Percentiles rank a stretch among this genome's conserved stretches.
phyloP scores from a whole-genome alignment of 305 asterid genomes.

The Fraxinus floribunda region DNA sequence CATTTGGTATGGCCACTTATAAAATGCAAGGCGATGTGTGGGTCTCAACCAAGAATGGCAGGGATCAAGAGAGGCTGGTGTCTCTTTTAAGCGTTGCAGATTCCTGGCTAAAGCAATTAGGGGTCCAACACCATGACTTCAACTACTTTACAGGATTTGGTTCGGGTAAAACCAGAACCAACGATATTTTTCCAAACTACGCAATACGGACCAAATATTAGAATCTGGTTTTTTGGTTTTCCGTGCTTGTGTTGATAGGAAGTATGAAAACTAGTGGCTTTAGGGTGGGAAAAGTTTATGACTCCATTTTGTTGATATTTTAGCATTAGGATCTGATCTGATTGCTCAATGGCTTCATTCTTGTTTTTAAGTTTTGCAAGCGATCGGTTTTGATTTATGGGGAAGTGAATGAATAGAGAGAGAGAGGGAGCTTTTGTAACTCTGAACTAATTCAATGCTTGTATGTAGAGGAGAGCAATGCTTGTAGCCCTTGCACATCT shows the following conservation, averaged over 20 bases:
- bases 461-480: neutral
- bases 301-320: neutral
- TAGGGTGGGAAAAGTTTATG: constrained; percentile 20
- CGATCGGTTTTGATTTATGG: neutral
- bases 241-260: constrained; percentile 4
- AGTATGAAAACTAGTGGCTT: constrained; percentile 8
- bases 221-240: constrained; percentile 1
- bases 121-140: constrained; percentile 95
- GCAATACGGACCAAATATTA: constrained; percentile 6
- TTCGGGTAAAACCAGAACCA: constrained; percentile 22
- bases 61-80: constrained; percentile 63
- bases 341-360: constrained; percentile 1
- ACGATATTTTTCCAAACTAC: neutral
- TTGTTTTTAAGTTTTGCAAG: constrained; percentile 3
- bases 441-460: neutral
- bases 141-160: constrained; percentile 76
- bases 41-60: constrained; percentile 56
- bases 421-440: constrained; percentile 1
- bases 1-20: constrained; percentile 85
- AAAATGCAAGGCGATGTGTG: constrained; percentile 95
- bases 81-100: constrained; percentile 82
- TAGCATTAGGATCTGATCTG: constrained; percentile 1
- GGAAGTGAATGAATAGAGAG: neutral
- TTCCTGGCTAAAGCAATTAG: constrained; percentile 90
- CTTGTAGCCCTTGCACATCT: neutral